Base-by-base conservation (phyloP, 2,329 filamentous ascomycete species). In the Aspergillus transmontanensis region DNA sequence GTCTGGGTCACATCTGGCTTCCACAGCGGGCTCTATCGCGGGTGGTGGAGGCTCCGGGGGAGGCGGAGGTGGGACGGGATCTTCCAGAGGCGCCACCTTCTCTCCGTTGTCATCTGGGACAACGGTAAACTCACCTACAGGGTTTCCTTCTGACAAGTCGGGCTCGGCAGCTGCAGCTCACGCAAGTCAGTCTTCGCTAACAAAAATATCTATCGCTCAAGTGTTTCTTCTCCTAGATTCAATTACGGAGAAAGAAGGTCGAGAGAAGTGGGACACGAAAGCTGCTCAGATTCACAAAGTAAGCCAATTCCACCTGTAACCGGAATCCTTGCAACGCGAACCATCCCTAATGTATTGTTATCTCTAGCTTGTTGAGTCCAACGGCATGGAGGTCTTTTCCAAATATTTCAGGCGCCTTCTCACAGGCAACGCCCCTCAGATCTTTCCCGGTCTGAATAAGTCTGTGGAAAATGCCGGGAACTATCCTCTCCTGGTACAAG, bases 371-470 rank as follows among this genome's bases (percentile, higher is more conserved):
- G 90, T 98, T 82, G 90, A 97, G 87, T 94, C 94, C 74, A 90
- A 96, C 93, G 94, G 94, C 76, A 99, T 99, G 94, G 96, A 99
- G 85, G 93, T 97, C 76, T 97, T 94, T 79, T 89, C 92, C 65
- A 96, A 94, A 84, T 97, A 95, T 80, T 96, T 99, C 81, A 90
- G 93, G 79, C 92, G 94, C 80, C 85, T 98, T 77, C 88, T 99
- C 75, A 91, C 90, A 80, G 90, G 90, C 81, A 97, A 97, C 88
- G 93, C 94, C 73, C 84, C 90, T 67, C 90, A 95, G 74, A 95
- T 99, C 77, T 98, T 98, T 76, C 90, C 93, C 58, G 89, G 90
- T 67, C 84, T 89, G 60, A 91, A 87, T 72, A 87, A 93, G 79
- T 86, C 87, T 61, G 86, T 88, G 68, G 86, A 92, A 68, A 91